A percentile compares a stretch with the other conserved stretches of the same genome.
phyloP scores from a whole-genome alignment of 192 early-diverging fungal genomes.

The Podila epicladia region DNA sequence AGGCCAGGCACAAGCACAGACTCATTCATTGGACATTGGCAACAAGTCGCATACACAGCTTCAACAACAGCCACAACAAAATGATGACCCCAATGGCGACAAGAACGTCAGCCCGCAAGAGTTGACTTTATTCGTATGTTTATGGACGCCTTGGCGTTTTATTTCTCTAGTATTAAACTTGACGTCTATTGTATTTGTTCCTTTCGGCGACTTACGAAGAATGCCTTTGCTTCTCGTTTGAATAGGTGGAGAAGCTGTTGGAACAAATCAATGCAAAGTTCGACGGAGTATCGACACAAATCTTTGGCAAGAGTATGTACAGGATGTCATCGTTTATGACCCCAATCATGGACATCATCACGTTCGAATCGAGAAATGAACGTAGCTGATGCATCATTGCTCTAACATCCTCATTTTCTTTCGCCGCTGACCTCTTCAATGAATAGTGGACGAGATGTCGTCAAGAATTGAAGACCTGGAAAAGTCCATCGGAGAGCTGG shows the following conservation, averaged over 20 bases:
- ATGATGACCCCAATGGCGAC: constrained; percentile 15
- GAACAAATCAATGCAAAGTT: constrained; percentile 48
- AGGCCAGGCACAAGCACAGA: constrained; percentile 38
- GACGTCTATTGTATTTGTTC: too few species aligned
- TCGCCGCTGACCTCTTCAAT: not conserved
- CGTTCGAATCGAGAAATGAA: too few species aligned
- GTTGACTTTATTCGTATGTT: constrained; percentile 35
- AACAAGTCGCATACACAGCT: constrained; percentile 13
- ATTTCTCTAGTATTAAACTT: not conserved
- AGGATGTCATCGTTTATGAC: not conserved
- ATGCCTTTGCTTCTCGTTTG: not conserved
- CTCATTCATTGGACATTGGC: constrained; percentile 48
- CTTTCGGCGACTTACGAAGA: not conserved
- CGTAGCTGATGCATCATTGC: too few species aligned
- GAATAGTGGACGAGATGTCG: constrained; percentile 46
- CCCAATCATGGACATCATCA: too few species aligned
- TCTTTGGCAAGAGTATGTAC: constrained; percentile 38
- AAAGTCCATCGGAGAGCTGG: constrained; percentile 48
- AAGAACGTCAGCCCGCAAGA: constrained; percentile 42
- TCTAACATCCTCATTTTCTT: not conserved
- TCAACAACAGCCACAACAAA: not conserved
- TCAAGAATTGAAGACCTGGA: constrained; percentile 48
- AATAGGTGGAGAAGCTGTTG: constrained; percentile 38
- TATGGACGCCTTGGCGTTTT: not conserved
- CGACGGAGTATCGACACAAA: constrained; percentile 39